Percentiles rank a stretch among this genome's conserved stretches.
These are phyloP conservation scores for Lycium barbarum DNA, from an alignment of 257 asterid species.

Conservation along the genomic window DNA sequence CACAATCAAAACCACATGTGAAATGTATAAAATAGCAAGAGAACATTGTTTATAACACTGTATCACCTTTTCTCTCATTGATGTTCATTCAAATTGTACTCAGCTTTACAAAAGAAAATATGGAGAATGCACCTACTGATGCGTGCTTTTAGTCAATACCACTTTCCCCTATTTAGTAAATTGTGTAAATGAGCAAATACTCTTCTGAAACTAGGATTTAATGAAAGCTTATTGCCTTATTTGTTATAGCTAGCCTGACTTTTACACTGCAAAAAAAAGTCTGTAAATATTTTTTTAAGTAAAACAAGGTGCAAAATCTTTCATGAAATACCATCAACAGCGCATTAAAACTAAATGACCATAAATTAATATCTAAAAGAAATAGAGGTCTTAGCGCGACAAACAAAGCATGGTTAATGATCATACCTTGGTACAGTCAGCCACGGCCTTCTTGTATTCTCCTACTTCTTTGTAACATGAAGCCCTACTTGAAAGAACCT, in stretches of 20 bases:
- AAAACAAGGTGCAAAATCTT: slow-evolving; percentile 20
- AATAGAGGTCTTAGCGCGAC: neutral
- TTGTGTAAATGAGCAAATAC: slow-evolving; percentile 2
- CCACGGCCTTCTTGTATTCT: slow-evolving; percentile 98
- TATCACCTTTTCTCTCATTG: slow-evolving; percentile 1
- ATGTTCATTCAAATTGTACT: neutral
- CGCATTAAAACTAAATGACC: neutral
- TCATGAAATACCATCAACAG: neutral
- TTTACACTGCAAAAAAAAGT: slow-evolving; percentile 6
- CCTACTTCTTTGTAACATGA: slow-evolving; percentile 98
- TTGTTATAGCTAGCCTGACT: neutral
- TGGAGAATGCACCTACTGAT: neutral
- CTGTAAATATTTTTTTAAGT: neutral
- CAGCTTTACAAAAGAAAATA: slow-evolving; percentile 18
- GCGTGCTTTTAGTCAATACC: neutral
- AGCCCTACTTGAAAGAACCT: slow-evolving; percentile 72
- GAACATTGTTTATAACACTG: neutral
- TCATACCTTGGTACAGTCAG: slow-evolving; percentile 93
- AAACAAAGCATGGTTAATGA: slow-evolving; percentile 11
- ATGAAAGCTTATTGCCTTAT: neutral
- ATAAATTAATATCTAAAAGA: slow-evolving; percentile 12
- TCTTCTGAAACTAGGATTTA: slow-evolving; percentile 3
- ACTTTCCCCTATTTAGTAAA: neutral
- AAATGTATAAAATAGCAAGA: neutral
- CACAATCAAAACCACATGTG: neutral